Evolutionary conservation across 192 early-diverging fungal genomes (phyloP), one percentile per base, ranked within the genome.

Genomic region (Umbelopsis ramanniana): DNA sequence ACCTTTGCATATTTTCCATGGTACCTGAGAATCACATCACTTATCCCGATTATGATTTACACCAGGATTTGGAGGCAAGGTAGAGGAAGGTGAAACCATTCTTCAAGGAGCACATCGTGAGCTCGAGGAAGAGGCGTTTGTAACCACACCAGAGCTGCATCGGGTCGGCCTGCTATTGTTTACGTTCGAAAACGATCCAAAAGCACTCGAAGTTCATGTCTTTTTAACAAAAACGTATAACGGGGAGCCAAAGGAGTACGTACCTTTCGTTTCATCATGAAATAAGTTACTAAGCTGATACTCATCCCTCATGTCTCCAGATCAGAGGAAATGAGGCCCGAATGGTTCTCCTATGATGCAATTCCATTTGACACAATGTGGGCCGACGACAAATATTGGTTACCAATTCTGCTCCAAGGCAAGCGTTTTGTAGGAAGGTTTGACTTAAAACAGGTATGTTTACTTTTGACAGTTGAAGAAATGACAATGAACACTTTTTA

Each of bases 21-120:
- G 46, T 4, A 14, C 66, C 9, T 7, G 21, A 43, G 14, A 29
- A 67, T 4, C 6, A 4, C 26, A 43, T 37, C 70, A 40, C 24
- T 55, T 29, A 29, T 29, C 0, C 12, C 23, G 23, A 19, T 23
- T 40, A 66, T 67, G 3, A 29, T 29, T 29, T 1, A 9, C 57
- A n/a, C n/a, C 9, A 72, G 86, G 92, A 1, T 94, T 94, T 78
- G 93, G 93, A 50, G 93, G 93, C 46, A 94, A 94, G 66, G 85
- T 93, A 19, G 93, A 94, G 63, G 47, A 81, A 9, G 79, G 82
- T 1, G 93, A 94, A 71, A 86, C 91, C 3, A 60, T 90, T 29
- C 70, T 75, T 23, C 63, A 90, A 69, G 90, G 87, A 9, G 91
- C 93, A 0, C 46, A 74, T 2, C 84, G 93, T 17, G 93, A 94